These are phyloP conservation scores for Citrus trifoliata DNA, from an alignment of 345 rosid species.

Conservation along the genomic window DNA sequence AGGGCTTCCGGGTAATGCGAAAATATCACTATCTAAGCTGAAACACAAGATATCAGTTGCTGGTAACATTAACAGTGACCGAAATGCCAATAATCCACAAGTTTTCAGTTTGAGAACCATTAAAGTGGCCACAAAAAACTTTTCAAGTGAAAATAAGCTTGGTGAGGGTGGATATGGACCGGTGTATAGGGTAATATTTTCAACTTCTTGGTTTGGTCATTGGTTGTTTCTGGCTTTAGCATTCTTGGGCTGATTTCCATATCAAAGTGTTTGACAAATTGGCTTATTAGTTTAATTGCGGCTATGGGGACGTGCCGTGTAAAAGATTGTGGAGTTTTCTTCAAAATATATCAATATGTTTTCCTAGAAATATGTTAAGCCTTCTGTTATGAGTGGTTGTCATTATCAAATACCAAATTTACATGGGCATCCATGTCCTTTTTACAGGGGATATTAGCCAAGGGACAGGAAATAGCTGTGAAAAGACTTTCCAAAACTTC, in stretches of 20 bases:
- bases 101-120: conserved; percentile 24
- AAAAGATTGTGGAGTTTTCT: no score
- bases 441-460: conserved; percentile 24
- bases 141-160: conserved; percentile 32
- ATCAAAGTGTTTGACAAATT: no score
- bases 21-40: background rate
- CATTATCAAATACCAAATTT: background rate
- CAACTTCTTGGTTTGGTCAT: no score
- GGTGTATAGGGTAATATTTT: conserved; percentile 31
- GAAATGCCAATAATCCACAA: conserved; percentile 20
- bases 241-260: no score
- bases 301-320: rapidly evolving
- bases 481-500: conserved; percentile 42
- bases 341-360: background rate
- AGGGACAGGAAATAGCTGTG: conserved; percentile 41
- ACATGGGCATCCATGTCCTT: background rate
- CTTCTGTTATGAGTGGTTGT: background rate
- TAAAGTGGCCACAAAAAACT: conserved; percentile 34
- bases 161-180: conserved; percentile 52
- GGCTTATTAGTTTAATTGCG: no score
- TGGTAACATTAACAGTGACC: background rate
- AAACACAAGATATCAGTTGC: background rate
- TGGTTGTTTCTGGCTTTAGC: no score
- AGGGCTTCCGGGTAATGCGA: no score
- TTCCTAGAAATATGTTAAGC: background rate